Conservation (phyloP, 1,284 basidiomycete species). For the Chalciporus piperatoides region DNA sequence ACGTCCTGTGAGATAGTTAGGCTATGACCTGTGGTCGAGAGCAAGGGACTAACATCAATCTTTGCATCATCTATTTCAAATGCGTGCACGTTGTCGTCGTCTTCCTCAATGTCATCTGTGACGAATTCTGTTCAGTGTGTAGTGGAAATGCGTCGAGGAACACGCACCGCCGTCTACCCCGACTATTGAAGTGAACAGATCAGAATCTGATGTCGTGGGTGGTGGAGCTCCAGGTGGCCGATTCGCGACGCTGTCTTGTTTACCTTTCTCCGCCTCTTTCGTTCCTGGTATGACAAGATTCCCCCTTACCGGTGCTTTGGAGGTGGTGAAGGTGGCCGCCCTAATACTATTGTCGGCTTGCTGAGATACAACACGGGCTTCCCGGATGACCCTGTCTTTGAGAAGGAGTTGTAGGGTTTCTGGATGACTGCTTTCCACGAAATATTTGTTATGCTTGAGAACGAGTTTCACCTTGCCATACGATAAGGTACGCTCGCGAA, state of each 20-base stretch:
- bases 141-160: not conserved
- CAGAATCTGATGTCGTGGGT: constrained; percentile 53
- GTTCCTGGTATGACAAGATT: constrained; percentile 84
- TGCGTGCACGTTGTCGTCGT: constrained; percentile 92
- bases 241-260: constrained; percentile 46
- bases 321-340: constrained; percentile 77
- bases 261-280: constrained; percentile 66
- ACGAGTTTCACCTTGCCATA: constrained; percentile 98
- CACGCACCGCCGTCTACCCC: constrained; percentile 81
- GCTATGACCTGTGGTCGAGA: not conserved
- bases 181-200: constrained; percentile 87
- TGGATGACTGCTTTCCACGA: constrained; percentile 89
- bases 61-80: constrained; percentile 91
- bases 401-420: constrained; percentile 85
- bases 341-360: constrained; percentile 67
- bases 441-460: constrained; percentile 95
- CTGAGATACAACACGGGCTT: constrained; percentile 69
- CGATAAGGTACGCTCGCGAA: constrained; percentile 86
- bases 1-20: constrained; percentile 58
- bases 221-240: constrained; percentile 33
- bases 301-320: constrained; percentile 77
- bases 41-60: constrained; percentile 67
- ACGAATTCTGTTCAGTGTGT: constrained; percentile 6
- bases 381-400: constrained; percentile 80
- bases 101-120: constrained; percentile 91